These are phyloP conservation scores for Cryptococcus hybrid DNA, from an alignment of 1,284 basidiomycete genomes.

Conservation along the genomic window DNA sequence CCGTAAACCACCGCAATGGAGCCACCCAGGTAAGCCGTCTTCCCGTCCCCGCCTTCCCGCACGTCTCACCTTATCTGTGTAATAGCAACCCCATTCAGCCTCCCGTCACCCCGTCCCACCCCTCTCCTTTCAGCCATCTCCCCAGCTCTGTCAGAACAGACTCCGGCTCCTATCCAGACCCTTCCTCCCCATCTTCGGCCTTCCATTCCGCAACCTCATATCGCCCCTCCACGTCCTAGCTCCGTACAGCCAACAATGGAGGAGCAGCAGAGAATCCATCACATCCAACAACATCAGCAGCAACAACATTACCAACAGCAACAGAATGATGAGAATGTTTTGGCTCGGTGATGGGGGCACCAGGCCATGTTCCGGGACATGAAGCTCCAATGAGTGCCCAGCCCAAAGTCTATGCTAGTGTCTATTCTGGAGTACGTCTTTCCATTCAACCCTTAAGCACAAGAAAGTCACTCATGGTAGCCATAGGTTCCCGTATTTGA, in stretches of 20 bases:
- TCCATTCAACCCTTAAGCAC: background rate
- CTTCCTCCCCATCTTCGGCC: conserved; percentile 19
- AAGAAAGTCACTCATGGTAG: background rate
- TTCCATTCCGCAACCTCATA: conserved; percentile 12
- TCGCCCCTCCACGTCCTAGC: background rate
- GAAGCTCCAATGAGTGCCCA: conserved; percentile 18
- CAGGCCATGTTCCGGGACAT: conserved; percentile 32
- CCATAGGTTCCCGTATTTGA: conserved; percentile 68
- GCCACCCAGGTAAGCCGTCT: background rate
- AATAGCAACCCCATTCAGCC: conserved; percentile 6
- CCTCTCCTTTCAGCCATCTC: conserved; percentile 29
- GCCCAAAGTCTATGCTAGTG: conserved; percentile 46
- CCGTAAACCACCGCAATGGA: background rate
- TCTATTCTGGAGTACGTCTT: conserved; percentile 46
- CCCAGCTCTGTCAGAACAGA: conserved; percentile 22
- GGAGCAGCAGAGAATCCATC: too few relatives aligned
- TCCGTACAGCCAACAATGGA: too few relatives aligned
- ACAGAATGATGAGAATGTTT: conserved; percentile 30
- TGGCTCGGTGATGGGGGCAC: conserved; percentile 42
- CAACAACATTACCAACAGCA: conserved; percentile 11
- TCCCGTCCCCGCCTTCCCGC: background rate
- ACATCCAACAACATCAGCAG: too few relatives aligned
- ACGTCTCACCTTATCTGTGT: background rate
- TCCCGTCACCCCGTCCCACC: conserved; percentile 29
- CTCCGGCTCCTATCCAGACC: conserved; percentile 28